A percentile compares a stretch with the other conserved stretches of the same genome.
Evolutionary conservation across 208 protist species (phyloP).

Genomic region (Phytomonas francai): DNA sequence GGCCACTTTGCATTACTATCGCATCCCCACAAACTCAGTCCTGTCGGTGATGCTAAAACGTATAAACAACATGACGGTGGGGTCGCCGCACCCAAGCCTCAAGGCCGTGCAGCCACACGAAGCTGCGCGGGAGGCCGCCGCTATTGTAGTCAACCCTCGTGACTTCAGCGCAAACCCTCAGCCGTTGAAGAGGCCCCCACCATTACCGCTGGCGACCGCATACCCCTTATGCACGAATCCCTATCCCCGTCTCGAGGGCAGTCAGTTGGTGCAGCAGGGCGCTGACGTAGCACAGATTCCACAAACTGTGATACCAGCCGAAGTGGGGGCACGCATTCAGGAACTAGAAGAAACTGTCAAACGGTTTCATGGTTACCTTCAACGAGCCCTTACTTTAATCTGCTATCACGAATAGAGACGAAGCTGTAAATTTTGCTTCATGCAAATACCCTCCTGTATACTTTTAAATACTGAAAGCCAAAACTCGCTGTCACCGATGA

Average conservation of each 20-base stretch:
- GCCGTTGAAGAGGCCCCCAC: background rate
- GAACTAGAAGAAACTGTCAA: conserved; percentile 51
- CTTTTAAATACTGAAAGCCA: background rate
- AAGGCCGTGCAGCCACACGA: background rate
- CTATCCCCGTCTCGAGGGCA: background rate
- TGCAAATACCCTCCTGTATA: background rate
- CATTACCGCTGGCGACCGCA: background rate
- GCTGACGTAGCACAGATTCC: background rate
- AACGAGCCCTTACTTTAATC: conserved; percentile 41
- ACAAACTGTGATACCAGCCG: background rate
- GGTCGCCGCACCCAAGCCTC: background rate
- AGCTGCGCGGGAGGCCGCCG: background rate
- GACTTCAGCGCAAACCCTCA: background rate
- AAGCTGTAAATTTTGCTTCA: background rate
- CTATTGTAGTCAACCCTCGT: background rate
- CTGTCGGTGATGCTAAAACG: conserved; percentile 26
- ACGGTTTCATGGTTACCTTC: conserved; percentile 38
- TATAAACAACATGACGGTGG: background rate
- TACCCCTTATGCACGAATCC: background rate
- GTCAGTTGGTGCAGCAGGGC: background rate
- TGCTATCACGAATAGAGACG: background rate
- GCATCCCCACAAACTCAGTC: conserved; percentile 67
- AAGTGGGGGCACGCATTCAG: conserved; percentile 21
- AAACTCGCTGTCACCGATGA: background rate
- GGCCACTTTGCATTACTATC: conserved; percentile 77